Base-by-base conservation (phyloP, 2,329 filamentous ascomycete species). In the Calonectria pauciramosa region DNA sequence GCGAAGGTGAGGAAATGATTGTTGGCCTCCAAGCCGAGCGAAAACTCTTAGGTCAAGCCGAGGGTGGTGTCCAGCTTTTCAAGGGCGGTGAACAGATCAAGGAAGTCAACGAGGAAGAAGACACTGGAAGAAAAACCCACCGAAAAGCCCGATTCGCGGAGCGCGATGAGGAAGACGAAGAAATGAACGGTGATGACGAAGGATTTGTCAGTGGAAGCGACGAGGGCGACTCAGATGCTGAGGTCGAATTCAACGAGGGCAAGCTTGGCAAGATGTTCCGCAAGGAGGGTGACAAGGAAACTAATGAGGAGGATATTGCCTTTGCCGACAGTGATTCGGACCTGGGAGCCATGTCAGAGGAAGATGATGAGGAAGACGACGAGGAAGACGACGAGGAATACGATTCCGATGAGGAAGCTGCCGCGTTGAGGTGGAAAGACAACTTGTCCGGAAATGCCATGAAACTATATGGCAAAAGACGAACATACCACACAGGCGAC, bases 301-400 rank as follows among this genome's bases (percentile, higher is more conserved):
- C 83, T 28, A 88, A 88, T 14, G 91, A 92, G 30, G 94, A 92
- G 36, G 95, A 98, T 70, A 81, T 99, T 72, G 95, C 93, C 1
- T 99, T 98, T 87, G 97, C 97, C 18, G 97, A 99, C 82, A 98
- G 95, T 82, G 97, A 99, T 84, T 99, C 97, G 0, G 97, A 99
- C 83, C 89, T 99, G 6, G 97, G 97, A 9, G 98, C 96, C 4
- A 86, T 98, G 76, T 98, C 95, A 3, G 87, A 87, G 2, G 85
- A 84, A 0, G 86, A 87, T 4, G 30, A 32, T 32, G 30, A n/a
- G n/a, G n/a, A n/a, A n/a, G n/a, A 32, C 8, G 86, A 86, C 0
- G 87, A 86, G 5, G 87, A 86, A 14, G 86, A 88, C 0, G 85
- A 87, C 0, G 89, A 91, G n/a, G 90, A 91, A n/a, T 83, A 85